These are phyloP conservation scores for Hepatocystis sp. DNA, from an alignment of 169 alveolate genomes.

Conservation along the genomic window DNA sequence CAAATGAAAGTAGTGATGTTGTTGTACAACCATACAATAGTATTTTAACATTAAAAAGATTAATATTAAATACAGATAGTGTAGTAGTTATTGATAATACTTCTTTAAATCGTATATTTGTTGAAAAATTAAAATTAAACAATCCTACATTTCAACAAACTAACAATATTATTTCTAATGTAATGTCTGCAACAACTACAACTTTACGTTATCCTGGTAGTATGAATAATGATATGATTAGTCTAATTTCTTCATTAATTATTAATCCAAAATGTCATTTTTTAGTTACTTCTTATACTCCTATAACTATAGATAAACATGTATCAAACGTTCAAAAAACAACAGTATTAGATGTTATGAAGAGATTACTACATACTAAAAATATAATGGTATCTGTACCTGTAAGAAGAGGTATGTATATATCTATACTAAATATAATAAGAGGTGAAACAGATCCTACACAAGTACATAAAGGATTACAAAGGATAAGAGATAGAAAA, in stretches of 20 bases:
- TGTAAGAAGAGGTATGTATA: conserved; percentile 80
- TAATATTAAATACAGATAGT: conserved; percentile 95
- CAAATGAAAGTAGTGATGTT: conserved; percentile 96
- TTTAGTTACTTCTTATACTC: conserved; percentile 98
- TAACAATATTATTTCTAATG: conserved; percentile 79
- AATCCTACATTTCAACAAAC: conserved; percentile 68
- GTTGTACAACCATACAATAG: conserved; percentile 99
- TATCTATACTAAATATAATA: conserved; percentile 81
- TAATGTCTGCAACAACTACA: conserved; percentile 85
- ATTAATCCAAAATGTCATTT: conserved; percentile 99
- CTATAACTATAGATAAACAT: conserved; percentile 85
- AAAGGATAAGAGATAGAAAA: conserved; percentile 83
- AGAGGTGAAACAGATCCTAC: conserved; percentile 83
- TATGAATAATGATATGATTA: conserved; percentile 97
- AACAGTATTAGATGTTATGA: conserved; percentile 98
- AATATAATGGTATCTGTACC: conserved; percentile 94
- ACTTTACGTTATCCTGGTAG: conserved; percentile 97
- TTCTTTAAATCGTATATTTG: conserved; percentile 97
- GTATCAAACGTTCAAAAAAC: conserved; percentile 92
- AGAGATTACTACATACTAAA: conserved; percentile 97
- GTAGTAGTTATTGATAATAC: conserved; percentile 99
- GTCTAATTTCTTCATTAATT: conserved; percentile 97
- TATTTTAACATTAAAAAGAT: conserved; percentile 92
- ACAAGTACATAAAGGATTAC: conserved; percentile 81
- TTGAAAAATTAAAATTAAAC: conserved; percentile 93